phyloP scores from a whole-genome alignment of 257 asterid species.

The Ilex aquifolium region DNA sequence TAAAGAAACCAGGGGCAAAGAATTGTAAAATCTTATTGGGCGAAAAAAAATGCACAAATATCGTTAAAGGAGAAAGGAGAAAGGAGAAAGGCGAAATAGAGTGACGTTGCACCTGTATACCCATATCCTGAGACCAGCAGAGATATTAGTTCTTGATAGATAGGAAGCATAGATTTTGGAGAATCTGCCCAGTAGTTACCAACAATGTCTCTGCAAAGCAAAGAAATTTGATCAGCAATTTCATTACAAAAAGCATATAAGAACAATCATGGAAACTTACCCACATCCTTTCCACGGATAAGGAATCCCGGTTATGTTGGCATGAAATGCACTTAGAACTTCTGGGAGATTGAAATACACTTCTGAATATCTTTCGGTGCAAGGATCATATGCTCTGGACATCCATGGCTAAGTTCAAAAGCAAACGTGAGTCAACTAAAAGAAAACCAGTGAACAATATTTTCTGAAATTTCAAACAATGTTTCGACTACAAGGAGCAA shows the following conservation, averaged over 20 bases:
- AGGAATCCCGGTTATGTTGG: slow-evolving; percentile 60
- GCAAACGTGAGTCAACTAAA: neutral
- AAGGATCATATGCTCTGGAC: slow-evolving; percentile 91
- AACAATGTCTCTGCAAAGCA: slow-evolving; percentile 59
- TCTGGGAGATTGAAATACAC: slow-evolving; percentile 76
- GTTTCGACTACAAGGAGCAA: neutral
- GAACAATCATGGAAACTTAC: slow-evolving; percentile 23
- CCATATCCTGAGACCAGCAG: slow-evolving; percentile 90
- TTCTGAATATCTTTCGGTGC: slow-evolving; percentile 70
- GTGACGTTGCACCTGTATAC: slow-evolving; percentile 62
- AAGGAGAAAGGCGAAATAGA: neutral
- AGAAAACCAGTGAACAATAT: neutral
- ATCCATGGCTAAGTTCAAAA: slow-evolving; percentile 71
- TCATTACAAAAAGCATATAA: neutral
- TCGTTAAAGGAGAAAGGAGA: too few relatives aligned
- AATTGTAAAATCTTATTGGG: too few relatives aligned
- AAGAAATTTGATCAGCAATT: slow-evolving; percentile 7
- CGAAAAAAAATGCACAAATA: too few relatives aligned
- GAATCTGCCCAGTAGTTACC: slow-evolving; percentile 85
- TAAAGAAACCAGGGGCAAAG: too few relatives aligned
- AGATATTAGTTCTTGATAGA: slow-evolving; percentile 75
- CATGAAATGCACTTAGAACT: slow-evolving; percentile 87
- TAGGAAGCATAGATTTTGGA: slow-evolving; percentile 89
- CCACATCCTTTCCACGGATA: slow-evolving; percentile 95
- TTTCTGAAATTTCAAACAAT: neutral